Conservation (phyloP, 140 eudicot species). For the Anethum foeniculum region DNA sequence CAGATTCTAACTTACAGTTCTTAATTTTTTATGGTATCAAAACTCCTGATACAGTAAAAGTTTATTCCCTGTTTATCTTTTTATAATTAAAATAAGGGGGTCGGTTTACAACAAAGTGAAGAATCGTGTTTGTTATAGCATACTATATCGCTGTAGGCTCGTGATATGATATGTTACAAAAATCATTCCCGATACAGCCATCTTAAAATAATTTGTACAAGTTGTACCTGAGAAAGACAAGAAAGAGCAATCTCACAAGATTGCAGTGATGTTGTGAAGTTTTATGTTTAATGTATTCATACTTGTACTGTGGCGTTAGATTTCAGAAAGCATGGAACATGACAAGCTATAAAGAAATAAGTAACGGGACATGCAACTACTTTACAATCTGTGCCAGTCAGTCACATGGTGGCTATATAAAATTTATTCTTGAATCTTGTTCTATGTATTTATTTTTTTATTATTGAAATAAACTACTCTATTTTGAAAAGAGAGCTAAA, state of each 20-base stretch:
- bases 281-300: constrained; percentile 2
- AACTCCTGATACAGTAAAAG: too few relatives aligned
- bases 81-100: too few relatives aligned
- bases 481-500: background rate
- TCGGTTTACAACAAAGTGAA: too few relatives aligned
- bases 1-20: background rate
- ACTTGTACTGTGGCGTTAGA: constrained; percentile 2
- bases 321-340: constrained; percentile 33
- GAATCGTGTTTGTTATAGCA: too few relatives aligned
- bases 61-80: background rate
- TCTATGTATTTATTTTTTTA: background rate
- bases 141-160: too few relatives aligned
- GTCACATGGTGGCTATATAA: constrained; percentile 19
- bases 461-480: background rate
- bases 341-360: constrained; percentile 23
- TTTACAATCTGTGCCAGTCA: constrained; percentile 26
- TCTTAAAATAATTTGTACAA: background rate
- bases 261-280: background rate
- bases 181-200: too few relatives aligned
- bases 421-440: background rate
- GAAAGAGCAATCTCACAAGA: constrained; percentile 14
- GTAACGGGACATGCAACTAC: constrained; percentile 29
- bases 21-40: background rate
- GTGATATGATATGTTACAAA: too few relatives aligned
- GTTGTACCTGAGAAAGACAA: background rate